Percentiles rank a stretch among this genome's conserved stretches.
Evolutionary conservation across 805 yeast species (phyloP).

Genomic region (Candida boleticola): DNA sequence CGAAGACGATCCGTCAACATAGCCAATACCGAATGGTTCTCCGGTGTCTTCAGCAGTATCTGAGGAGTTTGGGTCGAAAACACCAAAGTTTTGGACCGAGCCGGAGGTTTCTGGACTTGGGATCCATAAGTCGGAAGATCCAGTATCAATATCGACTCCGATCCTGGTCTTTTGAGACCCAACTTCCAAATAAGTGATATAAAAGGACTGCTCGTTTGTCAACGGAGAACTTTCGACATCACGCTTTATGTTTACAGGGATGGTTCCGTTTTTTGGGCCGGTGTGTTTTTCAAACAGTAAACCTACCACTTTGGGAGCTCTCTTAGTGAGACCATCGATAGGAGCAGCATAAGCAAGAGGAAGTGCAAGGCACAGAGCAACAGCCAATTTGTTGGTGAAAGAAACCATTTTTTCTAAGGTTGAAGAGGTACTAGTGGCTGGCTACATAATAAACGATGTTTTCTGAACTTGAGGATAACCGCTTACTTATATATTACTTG

Average conservation of each 20-base stretch:
- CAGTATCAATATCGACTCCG: slow-evolving; percentile 30
- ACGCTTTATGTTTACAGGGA: neutral
- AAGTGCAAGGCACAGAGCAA: neutral
- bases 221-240: neutral
- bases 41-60: slow-evolving; percentile 26
- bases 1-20: slow-evolving; percentile 14
- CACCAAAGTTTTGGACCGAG: neutral
- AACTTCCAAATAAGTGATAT: slow-evolving; percentile 13
- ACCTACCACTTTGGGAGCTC: slow-evolving; percentile 1
- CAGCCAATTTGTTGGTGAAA: neutral
- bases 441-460: too few species aligned
- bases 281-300: neutral
- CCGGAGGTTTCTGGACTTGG: neutral
- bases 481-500: too few species aligned
- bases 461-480: too few species aligned
- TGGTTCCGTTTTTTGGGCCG: neutral
- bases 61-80: slow-evolving; percentile 30
- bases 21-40: slow-evolving; percentile 10
- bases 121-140: slow-evolving; percentile 33
- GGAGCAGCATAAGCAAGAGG: slow-evolving; percentile 1
- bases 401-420: slow-evolving; percentile 4
- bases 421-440: too few species aligned
- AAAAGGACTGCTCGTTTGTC: slow-evolving; percentile 14
- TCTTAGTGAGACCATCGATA: slow-evolving; percentile 1
- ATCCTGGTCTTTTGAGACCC: slow-evolving; percentile 18